A percentile compares a stretch with the other conserved stretches of the same genome.
These are phyloP conservation scores for Boletus rubropictus DNA, from an alignment of 768 basidiomycete species.

Conservation along the genomic window DNA sequence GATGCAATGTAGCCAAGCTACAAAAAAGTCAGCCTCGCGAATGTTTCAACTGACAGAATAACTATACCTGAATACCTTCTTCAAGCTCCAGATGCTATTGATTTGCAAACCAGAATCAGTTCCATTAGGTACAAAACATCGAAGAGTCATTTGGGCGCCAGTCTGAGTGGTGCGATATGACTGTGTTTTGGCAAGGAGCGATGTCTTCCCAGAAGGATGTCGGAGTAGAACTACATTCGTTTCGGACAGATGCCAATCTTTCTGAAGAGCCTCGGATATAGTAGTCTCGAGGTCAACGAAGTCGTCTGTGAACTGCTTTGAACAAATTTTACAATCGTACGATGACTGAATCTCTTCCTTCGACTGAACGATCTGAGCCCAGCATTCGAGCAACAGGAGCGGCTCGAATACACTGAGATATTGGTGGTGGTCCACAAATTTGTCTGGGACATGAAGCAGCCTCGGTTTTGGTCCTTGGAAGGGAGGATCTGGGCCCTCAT, in stretches of 20 bases:
- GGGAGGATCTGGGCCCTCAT: slow-evolving; percentile 59
- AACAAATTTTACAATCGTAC: slow-evolving; percentile 58
- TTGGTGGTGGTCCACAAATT: slow-evolving; percentile 57
- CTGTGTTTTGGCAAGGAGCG: slow-evolving; percentile 68
- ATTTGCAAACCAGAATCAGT: slow-evolving; percentile 59
- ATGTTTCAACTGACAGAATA: neutral
- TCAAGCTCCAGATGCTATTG: slow-evolving; percentile 64
- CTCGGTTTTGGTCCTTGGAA: slow-evolving; percentile 31
- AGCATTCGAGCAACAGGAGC: slow-evolving; percentile 80
- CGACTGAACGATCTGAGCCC: slow-evolving; percentile 79
- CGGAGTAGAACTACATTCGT: slow-evolving; percentile 81
- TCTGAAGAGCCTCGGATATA: slow-evolving; percentile 52
- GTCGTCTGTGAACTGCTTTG: slow-evolving; percentile 69
- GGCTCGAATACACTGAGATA: slow-evolving; percentile 80
- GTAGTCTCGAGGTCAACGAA: slow-evolving; percentile 76
- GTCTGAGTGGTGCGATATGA: slow-evolving; percentile 37
- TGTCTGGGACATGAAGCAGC: slow-evolving; percentile 50
- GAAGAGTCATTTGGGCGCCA: slow-evolving; percentile 54
- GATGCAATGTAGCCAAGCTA: slow-evolving; percentile 85
- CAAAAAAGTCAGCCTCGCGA: slow-evolving; percentile 4
- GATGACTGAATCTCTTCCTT: slow-evolving; percentile 57
- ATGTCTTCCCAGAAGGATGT: slow-evolving; percentile 47
- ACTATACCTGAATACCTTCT: slow-evolving; percentile 73
- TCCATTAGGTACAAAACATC: slow-evolving; percentile 42
- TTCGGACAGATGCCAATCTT: slow-evolving; percentile 73